Evolutionary conservation across 2,329 filamentous ascomycete genomes (phyloP).

Genomic region (Neocucurbitaria cava): DNA sequence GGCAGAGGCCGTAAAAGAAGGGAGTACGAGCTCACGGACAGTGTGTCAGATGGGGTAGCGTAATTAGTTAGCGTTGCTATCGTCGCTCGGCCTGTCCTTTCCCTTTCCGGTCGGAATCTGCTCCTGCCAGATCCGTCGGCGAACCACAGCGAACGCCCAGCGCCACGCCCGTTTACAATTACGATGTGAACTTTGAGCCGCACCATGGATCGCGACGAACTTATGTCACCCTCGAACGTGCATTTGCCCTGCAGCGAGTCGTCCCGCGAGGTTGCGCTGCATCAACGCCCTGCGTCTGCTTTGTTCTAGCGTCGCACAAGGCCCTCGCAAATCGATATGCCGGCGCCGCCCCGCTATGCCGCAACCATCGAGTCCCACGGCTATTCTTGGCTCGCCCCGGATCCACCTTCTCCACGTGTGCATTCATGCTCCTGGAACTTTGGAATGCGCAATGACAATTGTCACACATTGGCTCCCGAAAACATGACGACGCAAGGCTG

Average conservation of each 20-base stretch:
- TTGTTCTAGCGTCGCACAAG: constrained; percentile 1
- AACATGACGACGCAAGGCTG: background rate
- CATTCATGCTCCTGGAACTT: background rate
- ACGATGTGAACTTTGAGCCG: background rate
- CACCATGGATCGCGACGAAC: background rate
- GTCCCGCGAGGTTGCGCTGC: background rate
- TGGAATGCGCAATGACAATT: background rate
- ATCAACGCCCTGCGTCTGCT: constrained; percentile 13
- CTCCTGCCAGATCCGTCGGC: background rate
- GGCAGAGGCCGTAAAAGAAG: background rate
- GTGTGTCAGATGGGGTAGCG: background rate
- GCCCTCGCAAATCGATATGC: constrained; percentile 14
- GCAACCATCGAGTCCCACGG: background rate
- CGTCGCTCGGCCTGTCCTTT: background rate
- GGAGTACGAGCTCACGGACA: background rate
- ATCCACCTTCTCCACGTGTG: constrained; percentile 4
- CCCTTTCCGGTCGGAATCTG: background rate
- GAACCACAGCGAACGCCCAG: background rate
- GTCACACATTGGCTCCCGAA: background rate
- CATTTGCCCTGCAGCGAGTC: constrained; percentile 4
- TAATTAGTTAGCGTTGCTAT: background rate
- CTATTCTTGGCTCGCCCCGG: constrained; percentile 5
- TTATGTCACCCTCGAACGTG: background rate
- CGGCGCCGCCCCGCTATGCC: constrained; percentile 1
- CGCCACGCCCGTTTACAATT: background rate